A percentile compares a stretch with the other conserved stretches of the same genome.
Conservation (phyloP, 192 early-diverging fungal genomes). For the Lunasporangiospora selenospora region DNA sequence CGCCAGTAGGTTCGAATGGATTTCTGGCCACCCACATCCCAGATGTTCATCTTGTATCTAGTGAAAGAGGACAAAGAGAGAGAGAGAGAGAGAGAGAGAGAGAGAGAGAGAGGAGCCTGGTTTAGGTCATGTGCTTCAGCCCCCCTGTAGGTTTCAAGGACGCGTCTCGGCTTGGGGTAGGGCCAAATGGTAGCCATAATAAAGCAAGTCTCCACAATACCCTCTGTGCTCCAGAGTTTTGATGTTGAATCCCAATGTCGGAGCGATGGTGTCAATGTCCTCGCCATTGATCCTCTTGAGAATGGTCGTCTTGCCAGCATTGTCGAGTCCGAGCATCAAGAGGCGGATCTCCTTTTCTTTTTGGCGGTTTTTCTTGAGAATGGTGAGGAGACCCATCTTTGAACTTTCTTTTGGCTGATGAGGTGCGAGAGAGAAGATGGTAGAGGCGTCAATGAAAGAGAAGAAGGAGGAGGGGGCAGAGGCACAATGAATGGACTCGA, state of each 20-base stretch:
- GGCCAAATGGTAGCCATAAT: constrained; percentile 15
- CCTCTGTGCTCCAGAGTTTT: constrained; percentile 89
- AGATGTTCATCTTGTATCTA: constrained; percentile 88
- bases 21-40: constrained; percentile 98
- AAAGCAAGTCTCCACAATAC: constrained; percentile 37
- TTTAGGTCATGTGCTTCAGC: constrained; percentile 49
- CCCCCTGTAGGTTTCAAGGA: no score
- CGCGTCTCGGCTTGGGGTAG: no score
- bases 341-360: constrained; percentile 96
- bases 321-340: constrained; percentile 95
- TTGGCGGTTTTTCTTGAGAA: constrained; percentile 89
- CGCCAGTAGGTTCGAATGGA: constrained; percentile 98
- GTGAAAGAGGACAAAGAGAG: not conserved
- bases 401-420: no score
- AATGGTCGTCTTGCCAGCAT: constrained; percentile 99
- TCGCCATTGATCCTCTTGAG: constrained; percentile 95
- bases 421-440: no score
- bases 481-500: no score
- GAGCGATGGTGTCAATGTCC: constrained; percentile 87
- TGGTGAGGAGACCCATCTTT: constrained; percentile 93
- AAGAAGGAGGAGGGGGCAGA: no score
- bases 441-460: no score
- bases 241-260: constrained; percentile 98
- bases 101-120: not conserved
- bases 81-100: not conserved